Conservation (phyloP, 169 alveolate genomes). For the Babesia microti region DNA sequence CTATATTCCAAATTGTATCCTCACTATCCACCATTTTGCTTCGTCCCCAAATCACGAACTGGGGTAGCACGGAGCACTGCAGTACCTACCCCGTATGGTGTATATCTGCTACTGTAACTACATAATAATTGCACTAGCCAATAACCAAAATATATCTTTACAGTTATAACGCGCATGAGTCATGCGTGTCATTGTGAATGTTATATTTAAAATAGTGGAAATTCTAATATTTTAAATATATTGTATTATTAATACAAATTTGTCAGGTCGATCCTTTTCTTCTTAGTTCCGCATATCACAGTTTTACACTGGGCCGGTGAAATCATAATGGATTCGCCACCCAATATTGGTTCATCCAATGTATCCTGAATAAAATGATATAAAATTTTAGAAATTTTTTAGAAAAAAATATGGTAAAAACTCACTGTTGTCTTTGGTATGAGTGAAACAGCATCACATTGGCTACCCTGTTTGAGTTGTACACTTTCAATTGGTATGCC, state of each 20-base stretch:
- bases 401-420: too few relatives aligned
- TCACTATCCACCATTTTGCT: not conserved
- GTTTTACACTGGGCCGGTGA: not conserved
- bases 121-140: too few relatives aligned
- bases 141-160: too few relatives aligned
- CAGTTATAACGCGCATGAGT: not conserved
- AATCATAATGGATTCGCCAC: conserved; percentile 6
- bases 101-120: too few relatives aligned
- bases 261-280: conserved; percentile 14
- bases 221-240: conserved; percentile 13
- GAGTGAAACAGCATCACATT: conserved; percentile 31
- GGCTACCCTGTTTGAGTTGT: conserved; percentile 24
- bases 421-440: conserved; percentile 45
- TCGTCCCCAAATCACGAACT: not conserved
- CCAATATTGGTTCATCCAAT: conserved; percentile 25
- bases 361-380: conserved; percentile 26
- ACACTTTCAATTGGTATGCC: conserved; percentile 1
- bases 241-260: conserved; percentile 8
- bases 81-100: too few relatives aligned
- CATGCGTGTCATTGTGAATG: conserved; percentile 1
- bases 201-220: conserved; percentile 1
- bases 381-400: too few relatives aligned
- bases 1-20: conserved; percentile 45
- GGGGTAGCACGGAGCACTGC: not conserved
- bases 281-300: conserved; percentile 4